phyloP scores from a whole-genome alignment of 1,284 basidiomycete genomes.

The Rhodotorula sp. region DNA sequence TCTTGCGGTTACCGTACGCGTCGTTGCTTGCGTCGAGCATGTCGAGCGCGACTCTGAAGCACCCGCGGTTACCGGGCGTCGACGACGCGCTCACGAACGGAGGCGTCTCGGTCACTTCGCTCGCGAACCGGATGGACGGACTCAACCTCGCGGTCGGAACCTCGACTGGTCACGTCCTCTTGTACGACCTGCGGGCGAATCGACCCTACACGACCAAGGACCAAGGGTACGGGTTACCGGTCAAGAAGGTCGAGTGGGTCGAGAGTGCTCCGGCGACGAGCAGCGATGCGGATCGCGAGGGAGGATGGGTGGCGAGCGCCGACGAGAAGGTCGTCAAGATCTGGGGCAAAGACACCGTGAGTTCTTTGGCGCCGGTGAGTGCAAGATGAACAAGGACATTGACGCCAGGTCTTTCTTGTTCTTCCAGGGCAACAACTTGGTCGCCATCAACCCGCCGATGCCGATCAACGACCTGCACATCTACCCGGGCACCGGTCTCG shows the following conservation, averaged over 20 bases:
- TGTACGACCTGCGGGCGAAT: constrained; percentile 89
- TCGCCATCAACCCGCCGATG: constrained; percentile 83
- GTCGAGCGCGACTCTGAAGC: constrained; percentile 46
- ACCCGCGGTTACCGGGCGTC: constrained; percentile 53
- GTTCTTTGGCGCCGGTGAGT: constrained; percentile 46
- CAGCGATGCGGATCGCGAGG: constrained; percentile 67
- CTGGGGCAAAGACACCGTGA: constrained; percentile 79
- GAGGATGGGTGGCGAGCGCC: constrained; percentile 73
- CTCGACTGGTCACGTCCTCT: constrained; percentile 85
- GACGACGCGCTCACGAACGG: constrained; percentile 42
- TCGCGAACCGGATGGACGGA: constrained; percentile 81
- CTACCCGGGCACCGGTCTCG: constrained; percentile 74
- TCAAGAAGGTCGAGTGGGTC: constrained; percentile 85
- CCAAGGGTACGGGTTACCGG: constrained; percentile 91
- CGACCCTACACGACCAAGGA: constrained; percentile 86
- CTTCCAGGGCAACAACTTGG: constrained; percentile 64
- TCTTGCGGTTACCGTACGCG: constrained; percentile 69
- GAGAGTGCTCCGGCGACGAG: constrained; percentile 63
- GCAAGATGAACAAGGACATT: background rate
- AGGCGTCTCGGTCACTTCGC: constrained; percentile 71
- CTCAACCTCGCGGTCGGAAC: constrained; percentile 92
- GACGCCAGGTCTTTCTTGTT: background rate
- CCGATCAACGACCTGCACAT: constrained; percentile 88
- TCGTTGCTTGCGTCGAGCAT: constrained; percentile 55
- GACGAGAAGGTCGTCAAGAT: constrained; percentile 95